Evolutionary conservation across 1,284 basidiomycete genomes (phyloP), one percentile per base, ranked within the genome.

Genomic region (Leccinum huronense): DNA sequence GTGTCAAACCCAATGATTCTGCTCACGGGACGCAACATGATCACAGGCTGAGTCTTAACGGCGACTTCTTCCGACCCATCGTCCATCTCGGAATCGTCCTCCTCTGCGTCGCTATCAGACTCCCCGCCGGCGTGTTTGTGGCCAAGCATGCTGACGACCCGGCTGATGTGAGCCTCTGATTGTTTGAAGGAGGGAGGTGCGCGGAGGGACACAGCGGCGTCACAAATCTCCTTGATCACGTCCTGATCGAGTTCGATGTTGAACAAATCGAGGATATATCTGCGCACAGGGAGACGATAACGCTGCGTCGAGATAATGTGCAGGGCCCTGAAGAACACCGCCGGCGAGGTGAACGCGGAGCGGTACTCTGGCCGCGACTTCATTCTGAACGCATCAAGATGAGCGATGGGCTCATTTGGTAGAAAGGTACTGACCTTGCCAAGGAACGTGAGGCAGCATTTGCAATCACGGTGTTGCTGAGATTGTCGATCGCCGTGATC

Each of bases 401-500:
- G 30, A 69, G 45, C 33, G 31, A 30, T 36, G 31, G 34, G 7
- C 23, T 5, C 36, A 33, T 38, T 58, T 5, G 57, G 30, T 63
- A 65, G 14, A 51, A 66, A 16, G 5, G 23, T 63, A 64, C 83
- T 66, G 72, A 94, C 93, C 86, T 88, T 38, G 93, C 89, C 48
- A 98, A 80, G 31, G 91, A 90, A 63, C 93, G 86, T 34, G 95
- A 97, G 3, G 95, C 95, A 27, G 91, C 86, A 68, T 96, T 96
- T 3, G 96, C 95, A 62, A 99, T 90, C 60, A 99, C 95, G 30
- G 96, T 94, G 72, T 99, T 99, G 57, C 94, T 91, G 48, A 99
- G 81, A 73, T 98, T 98, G 70, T 96, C 91, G 58, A 99, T 93
- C 10, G 94, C 90, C 5, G 89, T 89, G 71, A 97, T 84, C 38